Conservation (phyloP, 208 protist genomes). For the Balamuthia mandrillaris region DNA sequence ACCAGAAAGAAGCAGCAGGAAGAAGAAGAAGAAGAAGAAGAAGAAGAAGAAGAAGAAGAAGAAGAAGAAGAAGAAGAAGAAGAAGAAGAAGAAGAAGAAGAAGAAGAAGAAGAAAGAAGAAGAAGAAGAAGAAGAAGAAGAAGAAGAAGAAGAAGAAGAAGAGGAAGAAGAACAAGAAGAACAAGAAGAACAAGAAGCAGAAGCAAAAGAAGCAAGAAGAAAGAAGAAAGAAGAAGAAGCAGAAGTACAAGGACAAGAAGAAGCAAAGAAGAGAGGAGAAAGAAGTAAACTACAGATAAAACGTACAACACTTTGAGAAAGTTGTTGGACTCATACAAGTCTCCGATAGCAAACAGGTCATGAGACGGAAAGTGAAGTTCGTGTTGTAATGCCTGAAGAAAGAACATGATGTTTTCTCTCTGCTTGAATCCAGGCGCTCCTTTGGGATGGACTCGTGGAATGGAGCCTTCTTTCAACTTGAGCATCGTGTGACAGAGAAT, state of each 20-base stretch:
- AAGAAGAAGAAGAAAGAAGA: not conserved
- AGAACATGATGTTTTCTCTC: slow-evolving; percentile 28
- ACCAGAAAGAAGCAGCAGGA: not conserved
- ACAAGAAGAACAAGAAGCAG: not conserved
- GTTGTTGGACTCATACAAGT: not conserved
- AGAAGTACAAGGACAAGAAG: not conserved
- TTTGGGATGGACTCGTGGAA: not conserved
- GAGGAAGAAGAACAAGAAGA: not conserved
- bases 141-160: not conserved
- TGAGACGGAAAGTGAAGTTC: not conserved
- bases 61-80: not conserved
- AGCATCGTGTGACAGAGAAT: too few species aligned
- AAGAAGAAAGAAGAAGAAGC: not conserved
- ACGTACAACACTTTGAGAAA: not conserved
- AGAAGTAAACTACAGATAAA: not conserved
- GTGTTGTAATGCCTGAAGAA: not conserved
- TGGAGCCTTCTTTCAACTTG: too few species aligned
- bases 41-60: not conserved
- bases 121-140: not conserved
- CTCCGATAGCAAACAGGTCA: not conserved
- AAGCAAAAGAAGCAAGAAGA: not conserved
- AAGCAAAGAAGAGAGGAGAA: not conserved
- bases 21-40: not conserved
- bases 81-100: not conserved
- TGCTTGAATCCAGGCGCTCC: slow-evolving; percentile 13